Evolutionary conservation across 345 rosid species (phyloP), one percentile per base, ranked within the genome.

Genomic region (Dipteronia dyeriana): DNA sequence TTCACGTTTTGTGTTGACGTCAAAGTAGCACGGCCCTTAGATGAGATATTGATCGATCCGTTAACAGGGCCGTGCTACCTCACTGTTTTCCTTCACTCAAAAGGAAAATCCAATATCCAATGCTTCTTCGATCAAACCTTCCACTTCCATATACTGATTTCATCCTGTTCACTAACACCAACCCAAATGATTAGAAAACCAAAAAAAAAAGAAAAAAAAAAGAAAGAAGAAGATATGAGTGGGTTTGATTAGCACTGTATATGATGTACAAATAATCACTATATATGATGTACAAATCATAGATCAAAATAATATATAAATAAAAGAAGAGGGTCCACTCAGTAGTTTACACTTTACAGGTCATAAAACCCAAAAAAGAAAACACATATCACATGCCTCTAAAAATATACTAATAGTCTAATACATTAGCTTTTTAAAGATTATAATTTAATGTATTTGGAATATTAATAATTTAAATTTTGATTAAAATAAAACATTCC

Each of bases 331-430:
- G 23, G 19, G 75, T 1, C 10, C 17, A 53, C 57, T 53, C 70
- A 66, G 31, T 41, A 6, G 17, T 53, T 22, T 19, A 53, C 70
- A 6, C 11, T 53, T 22, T 19, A 53, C 70, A 53, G 45, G 13
- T 26, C 57, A 59, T 59, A 8, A n/a, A 51, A 74, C 17, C 26
- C 6, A 4, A 53, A 23, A 79, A 68, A 26, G 7, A 39, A 43
- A 53, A 16, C 57, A 16, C 16, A 61, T 20, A 69, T 16, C 76
- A 70, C 75, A 61, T 75, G 79, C 61, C 38, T 4, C 38, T 31
- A 31, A 34, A 34, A 34, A 34, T 34, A 34, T 34, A 34, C 38
- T 34, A 34, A 34, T 34, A 34, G 4, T 4, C 38, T 34, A 34
- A 31, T 31, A 31, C 38, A 31, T 3, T 31, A 31, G 4, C 38